phyloP scores from a whole-genome alignment of 768 basidiomycete genomes.

The Podaxis sp. region DNA sequence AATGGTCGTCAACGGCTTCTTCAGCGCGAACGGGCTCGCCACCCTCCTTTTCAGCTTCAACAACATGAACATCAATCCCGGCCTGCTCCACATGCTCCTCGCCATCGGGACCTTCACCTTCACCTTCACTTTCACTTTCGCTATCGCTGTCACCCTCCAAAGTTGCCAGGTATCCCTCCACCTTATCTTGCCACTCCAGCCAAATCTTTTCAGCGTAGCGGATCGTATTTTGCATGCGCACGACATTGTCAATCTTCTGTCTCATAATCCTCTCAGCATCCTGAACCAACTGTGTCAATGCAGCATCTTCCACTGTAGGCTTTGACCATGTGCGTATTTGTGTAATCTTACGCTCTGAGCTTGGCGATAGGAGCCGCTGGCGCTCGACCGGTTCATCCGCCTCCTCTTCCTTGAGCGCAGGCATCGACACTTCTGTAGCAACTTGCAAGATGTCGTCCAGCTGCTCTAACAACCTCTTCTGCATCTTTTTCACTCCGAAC shows the following conservation, averaged over 20 bases:
- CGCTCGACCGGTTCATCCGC: conserved; percentile 89
- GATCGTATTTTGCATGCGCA: conserved; percentile 96
- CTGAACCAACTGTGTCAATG: conserved; percentile 76
- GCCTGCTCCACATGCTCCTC: conserved; percentile 38
- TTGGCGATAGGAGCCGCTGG: conserved; percentile 85
- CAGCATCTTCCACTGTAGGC: conserved; percentile 83
- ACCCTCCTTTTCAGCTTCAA: not conserved
- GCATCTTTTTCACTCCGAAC: conserved; percentile 78
- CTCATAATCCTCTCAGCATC: conserved; percentile 90
- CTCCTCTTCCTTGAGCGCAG: conserved; percentile 89
- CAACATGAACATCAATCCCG: conserved; percentile 5
- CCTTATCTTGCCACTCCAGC: conserved; percentile 93
- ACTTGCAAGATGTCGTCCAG: conserved; percentile 83
- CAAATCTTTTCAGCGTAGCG: conserved; percentile 96
- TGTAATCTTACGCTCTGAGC: conserved; percentile 85
- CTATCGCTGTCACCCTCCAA: conserved; percentile 58
- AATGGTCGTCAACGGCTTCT: conserved; percentile 46
- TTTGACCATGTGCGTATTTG: conserved; percentile 85
- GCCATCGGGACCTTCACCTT: conserved; percentile 28
- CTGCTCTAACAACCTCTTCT: conserved; percentile 78
- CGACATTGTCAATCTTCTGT: conserved; percentile 92
- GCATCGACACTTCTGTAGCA: conserved; percentile 80
- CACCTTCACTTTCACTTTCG: conserved; percentile 37
- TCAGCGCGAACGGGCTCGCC: conserved; percentile 16
- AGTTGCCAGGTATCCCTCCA: conserved; percentile 63